Evolutionary conservation across 169 alveolate genomes (phyloP).

Genomic region (Theileria sp.): DNA sequence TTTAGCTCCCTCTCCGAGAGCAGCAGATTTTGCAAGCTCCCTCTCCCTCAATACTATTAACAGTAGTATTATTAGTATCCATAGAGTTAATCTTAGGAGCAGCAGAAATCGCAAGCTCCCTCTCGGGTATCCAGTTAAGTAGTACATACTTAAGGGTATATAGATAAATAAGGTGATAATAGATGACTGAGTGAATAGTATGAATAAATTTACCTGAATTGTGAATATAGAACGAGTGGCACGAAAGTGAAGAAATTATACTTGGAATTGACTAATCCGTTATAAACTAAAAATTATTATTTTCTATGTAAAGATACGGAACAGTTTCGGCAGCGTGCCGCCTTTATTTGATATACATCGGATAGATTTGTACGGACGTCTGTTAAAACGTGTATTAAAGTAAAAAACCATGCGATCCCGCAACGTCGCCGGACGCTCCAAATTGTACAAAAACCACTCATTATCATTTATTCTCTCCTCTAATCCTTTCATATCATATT

Average conservation of each 20-base stretch:
- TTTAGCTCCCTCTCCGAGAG: too few species aligned
- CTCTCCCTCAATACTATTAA: too few species aligned
- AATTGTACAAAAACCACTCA: conserved; percentile 36
- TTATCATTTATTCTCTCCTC: conserved; percentile 26
- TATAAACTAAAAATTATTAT: conserved; percentile 57
- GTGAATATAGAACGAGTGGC: conserved; percentile 89
- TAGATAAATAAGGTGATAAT: too few species aligned
- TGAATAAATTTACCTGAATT: conserved; percentile 87
- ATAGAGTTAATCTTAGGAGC: too few species aligned
- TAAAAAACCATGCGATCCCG: conserved; percentile 50
- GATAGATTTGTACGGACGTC: conserved; percentile 64
- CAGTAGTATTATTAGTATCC: too few species aligned
- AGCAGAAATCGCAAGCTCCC: too few species aligned
- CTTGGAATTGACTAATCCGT: conserved; percentile 86
- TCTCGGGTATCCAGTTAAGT: too few species aligned
- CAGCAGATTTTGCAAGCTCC: too few species aligned
- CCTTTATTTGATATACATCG: conserved; percentile 72
- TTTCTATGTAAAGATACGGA: conserved; percentile 31
- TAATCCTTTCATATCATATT: conserved; percentile 11
- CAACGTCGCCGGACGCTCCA: conserved; percentile 37
- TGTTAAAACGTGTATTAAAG: conserved; percentile 59
- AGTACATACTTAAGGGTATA: too few species aligned
- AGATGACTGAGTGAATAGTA: neutral
- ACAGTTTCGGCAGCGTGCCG: conserved; percentile 73
- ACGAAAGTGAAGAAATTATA: conserved; percentile 86